Evolutionary conservation across 2,329 filamentous ascomycete species (phyloP).

Genomic region (Scedosporium apiospermum): DNA sequence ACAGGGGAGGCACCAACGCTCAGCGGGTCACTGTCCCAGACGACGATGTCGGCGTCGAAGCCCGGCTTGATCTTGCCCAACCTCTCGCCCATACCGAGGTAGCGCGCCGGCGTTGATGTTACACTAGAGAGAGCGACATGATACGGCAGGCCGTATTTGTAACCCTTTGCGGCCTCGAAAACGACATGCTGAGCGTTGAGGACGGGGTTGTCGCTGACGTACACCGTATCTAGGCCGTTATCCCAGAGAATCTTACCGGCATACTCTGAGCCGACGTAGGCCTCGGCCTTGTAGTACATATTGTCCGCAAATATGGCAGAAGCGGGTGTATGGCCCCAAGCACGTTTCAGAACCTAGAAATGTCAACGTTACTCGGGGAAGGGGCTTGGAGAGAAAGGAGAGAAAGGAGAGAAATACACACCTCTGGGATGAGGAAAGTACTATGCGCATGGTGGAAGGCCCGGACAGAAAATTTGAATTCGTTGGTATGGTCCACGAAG

Average conservation of each 20-base stretch:
- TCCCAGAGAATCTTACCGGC: slow-evolving; percentile 59
- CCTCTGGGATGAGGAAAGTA: slow-evolving; percentile 56
- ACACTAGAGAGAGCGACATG: slow-evolving; percentile 49
- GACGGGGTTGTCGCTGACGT: slow-evolving; percentile 63
- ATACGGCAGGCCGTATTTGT: slow-evolving; percentile 51
- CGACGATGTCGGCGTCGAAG: slow-evolving; percentile 50
- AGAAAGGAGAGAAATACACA: slow-evolving; percentile 16
- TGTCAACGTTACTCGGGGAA: slow-evolving; percentile 7
- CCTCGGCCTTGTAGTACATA: slow-evolving; percentile 63
- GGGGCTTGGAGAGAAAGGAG: not conserved
- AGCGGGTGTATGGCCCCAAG: slow-evolving; percentile 44
- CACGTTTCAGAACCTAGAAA: slow-evolving; percentile 41
- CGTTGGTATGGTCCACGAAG: slow-evolving; percentile 61
- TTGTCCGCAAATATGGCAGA: slow-evolving; percentile 61
- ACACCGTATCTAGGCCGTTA: slow-evolving; percentile 53
- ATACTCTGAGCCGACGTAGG: slow-evolving; percentile 54
- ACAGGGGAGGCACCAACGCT: slow-evolving; percentile 49
- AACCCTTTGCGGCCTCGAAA: slow-evolving; percentile 53
- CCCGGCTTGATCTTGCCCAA: slow-evolving; percentile 53
- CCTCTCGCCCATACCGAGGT: slow-evolving; percentile 46
- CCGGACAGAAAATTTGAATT: slow-evolving; percentile 57
- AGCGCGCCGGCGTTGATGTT: slow-evolving; percentile 48
- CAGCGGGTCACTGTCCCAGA: slow-evolving; percentile 55
- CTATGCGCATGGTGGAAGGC: slow-evolving; percentile 65
- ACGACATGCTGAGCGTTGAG: slow-evolving; percentile 61